Evolutionary conservation across 148 eudicot genomes (phyloP).

Genomic region (Nyssa sinensis): DNA sequence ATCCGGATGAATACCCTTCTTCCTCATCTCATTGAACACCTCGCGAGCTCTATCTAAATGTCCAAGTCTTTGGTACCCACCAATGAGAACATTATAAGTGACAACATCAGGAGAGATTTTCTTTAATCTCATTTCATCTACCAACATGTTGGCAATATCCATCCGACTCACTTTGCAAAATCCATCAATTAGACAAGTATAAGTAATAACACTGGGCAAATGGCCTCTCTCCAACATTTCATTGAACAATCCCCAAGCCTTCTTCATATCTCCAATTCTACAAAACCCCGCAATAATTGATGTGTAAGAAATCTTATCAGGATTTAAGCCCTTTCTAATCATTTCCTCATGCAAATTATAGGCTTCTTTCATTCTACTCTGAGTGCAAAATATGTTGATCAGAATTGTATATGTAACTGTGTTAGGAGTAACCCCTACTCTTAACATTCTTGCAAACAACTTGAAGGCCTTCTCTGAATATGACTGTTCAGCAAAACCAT

Average conservation of each 20-base stretch:
- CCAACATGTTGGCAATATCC: constrained; percentile 32
- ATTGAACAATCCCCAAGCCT: constrained; percentile 31
- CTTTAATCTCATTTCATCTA: constrained; percentile 38
- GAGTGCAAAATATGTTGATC: constrained; percentile 30
- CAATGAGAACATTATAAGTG: constrained; percentile 36
- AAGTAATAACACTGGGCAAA: constrained; percentile 46
- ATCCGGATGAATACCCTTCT: constrained; percentile 27
- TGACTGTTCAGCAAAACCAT: constrained; percentile 40
- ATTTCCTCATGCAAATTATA: constrained; percentile 36
- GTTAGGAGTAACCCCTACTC: constrained; percentile 37
- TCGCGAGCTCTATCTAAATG: constrained; percentile 27
- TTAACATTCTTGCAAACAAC: constrained; percentile 41
- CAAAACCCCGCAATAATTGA: constrained; percentile 47
- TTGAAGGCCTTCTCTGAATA: constrained; percentile 30
- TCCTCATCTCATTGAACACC: constrained; percentile 32
- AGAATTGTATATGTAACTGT: constrained; percentile 34
- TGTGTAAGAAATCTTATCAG: constrained; percentile 35
- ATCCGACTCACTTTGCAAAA: constrained; percentile 32
- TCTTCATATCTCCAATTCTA: constrained; percentile 30
- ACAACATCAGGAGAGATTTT: constrained; percentile 27
- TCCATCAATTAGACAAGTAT: constrained; percentile 50
- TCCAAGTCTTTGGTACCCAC: constrained; percentile 31
- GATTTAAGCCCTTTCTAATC: constrained; percentile 29
- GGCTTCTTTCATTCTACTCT: constrained; percentile 33
- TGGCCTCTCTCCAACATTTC: constrained; percentile 34